These are phyloP conservation scores for Coprinopsis strossmayeri DNA, from an alignment of 768 basidiomycete species.

Conservation along the genomic window DNA sequence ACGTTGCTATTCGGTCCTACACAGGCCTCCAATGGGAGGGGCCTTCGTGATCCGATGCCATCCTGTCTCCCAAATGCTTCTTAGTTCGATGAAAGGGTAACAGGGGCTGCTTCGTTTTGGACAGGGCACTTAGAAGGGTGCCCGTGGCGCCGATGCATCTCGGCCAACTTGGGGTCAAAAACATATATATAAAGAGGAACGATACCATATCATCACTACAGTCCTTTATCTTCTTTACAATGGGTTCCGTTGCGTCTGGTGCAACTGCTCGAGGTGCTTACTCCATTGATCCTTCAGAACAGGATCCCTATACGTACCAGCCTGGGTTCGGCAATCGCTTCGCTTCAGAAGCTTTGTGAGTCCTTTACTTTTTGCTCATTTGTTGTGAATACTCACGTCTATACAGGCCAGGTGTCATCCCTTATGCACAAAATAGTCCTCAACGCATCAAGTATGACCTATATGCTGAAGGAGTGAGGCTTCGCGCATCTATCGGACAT, in stretches of 20 bases:
- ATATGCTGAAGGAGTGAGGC: constrained; percentile 50
- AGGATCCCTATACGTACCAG: constrained; percentile 53
- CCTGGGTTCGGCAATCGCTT: constrained; percentile 55
- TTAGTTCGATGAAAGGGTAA: not conserved
- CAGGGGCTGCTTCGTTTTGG: not conserved
- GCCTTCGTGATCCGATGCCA: constrained; percentile 2
- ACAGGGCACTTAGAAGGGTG: not conserved
- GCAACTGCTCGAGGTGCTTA: constrained; percentile 35
- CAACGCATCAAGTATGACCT: constrained; percentile 59
- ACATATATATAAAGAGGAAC: not conserved
- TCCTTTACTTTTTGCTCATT: constrained; percentile 2
- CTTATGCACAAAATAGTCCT: constrained; percentile 52
- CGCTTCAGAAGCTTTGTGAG: constrained; percentile 49
- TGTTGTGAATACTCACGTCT: not conserved
- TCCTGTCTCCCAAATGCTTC: not conserved
- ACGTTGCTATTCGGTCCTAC: not conserved
- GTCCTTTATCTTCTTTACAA: constrained; percentile 2
- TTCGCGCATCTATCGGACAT: not conserved
- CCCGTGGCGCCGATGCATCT: not conserved
- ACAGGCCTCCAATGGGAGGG: not conserved
- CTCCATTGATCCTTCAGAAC: constrained; percentile 27
- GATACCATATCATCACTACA: not conserved
- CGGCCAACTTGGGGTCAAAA: not conserved
- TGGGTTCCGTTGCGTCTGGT: constrained; percentile 24
- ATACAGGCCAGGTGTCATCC: constrained; percentile 47